Evolutionary conservation across 805 yeast genomes (phyloP).

Genomic region (Saccharomycopsis fibuligera): DNA sequence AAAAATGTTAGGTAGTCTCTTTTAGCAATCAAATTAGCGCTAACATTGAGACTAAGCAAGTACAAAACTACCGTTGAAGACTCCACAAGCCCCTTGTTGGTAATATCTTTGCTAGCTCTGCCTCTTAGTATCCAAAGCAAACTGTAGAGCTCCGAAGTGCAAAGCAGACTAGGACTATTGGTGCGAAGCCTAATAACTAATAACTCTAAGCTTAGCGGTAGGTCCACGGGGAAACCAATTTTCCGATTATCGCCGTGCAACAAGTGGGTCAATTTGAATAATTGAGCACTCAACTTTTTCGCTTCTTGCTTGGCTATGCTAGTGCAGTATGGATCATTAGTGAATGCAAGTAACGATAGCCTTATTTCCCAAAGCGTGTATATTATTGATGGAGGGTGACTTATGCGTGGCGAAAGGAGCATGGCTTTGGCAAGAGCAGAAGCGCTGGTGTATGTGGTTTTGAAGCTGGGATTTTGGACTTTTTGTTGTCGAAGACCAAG

Average conservation of each 20-base stretch:
- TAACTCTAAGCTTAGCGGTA: slow-evolving; percentile 24
- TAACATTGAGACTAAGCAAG: slow-evolving; percentile 23
- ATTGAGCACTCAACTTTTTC: slow-evolving; percentile 22
- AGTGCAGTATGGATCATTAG: slow-evolving; percentile 22
- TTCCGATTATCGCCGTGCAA: slow-evolving; percentile 2
- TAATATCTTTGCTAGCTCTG: not conserved
- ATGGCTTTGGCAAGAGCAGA: no score
- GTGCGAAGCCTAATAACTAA: slow-evolving; percentile 25
- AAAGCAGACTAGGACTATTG: slow-evolving; percentile 22
- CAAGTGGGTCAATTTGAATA: slow-evolving; percentile 18
- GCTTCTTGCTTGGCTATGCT: slow-evolving; percentile 26
- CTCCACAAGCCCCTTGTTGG: not conserved
- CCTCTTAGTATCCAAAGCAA: slow-evolving; percentile 17
- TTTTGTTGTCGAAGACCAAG: no score
- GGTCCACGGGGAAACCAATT: slow-evolving; percentile 21
- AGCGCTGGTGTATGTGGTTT: no score
- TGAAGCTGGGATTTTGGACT: no score
- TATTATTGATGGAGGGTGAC: no score
- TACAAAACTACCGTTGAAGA: slow-evolving; percentile 9
- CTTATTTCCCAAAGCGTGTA: slow-evolving; percentile 26
- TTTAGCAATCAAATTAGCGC: slow-evolving; percentile 26
- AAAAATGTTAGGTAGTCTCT: slow-evolving; percentile 27
- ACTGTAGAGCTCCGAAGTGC: slow-evolving; percentile 20
- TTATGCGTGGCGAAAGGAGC: no score
- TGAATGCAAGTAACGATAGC: slow-evolving; percentile 22